phyloP scores from a whole-genome alignment of 1,284 basidiomycete species.

The Dichomitus squalens region DNA sequence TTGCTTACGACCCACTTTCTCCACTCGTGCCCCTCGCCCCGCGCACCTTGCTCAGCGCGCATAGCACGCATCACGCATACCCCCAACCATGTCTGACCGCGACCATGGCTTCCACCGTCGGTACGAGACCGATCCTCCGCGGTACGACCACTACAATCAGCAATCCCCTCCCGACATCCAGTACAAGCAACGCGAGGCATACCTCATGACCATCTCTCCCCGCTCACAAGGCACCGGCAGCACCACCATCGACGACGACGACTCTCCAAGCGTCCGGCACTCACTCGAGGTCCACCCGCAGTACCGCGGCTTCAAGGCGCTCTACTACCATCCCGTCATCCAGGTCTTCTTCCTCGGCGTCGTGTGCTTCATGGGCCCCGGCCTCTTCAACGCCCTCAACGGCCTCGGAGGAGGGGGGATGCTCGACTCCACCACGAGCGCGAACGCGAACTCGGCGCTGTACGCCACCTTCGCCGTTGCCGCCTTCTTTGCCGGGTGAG shows the following conservation, averaged over 20 bases:
- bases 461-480: slow-evolving; percentile 70
- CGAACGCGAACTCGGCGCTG: slow-evolving; percentile 67
- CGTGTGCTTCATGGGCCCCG: slow-evolving; percentile 70
- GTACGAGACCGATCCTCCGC: background rate
- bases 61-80: background rate
- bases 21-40: no score
- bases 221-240: slow-evolving; percentile 14
- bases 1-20: slow-evolving; percentile 6
- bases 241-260: slow-evolving; percentile 20
- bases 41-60: no score
- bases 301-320: slow-evolving; percentile 35
- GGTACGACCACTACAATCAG: background rate
- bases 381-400: slow-evolving; percentile 49
- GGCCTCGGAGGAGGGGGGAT: slow-evolving; percentile 76
- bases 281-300: slow-evolving; percentile 27
- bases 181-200: slow-evolving; percentile 11
- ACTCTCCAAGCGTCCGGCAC: slow-evolving; percentile 13
- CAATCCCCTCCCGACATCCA: background rate
- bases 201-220: slow-evolving; percentile 18
- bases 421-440: slow-evolving; percentile 57
- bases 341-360: slow-evolving; percentile 64
- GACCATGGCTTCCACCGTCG: background rate
- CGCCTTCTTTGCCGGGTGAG: slow-evolving; percentile 68
- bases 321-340: slow-evolving; percentile 42
- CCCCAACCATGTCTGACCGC: background rate